These are phyloP conservation scores for Corchorus capsularis DNA, from an alignment of 345 rosid species.

Conservation along the genomic window DNA sequence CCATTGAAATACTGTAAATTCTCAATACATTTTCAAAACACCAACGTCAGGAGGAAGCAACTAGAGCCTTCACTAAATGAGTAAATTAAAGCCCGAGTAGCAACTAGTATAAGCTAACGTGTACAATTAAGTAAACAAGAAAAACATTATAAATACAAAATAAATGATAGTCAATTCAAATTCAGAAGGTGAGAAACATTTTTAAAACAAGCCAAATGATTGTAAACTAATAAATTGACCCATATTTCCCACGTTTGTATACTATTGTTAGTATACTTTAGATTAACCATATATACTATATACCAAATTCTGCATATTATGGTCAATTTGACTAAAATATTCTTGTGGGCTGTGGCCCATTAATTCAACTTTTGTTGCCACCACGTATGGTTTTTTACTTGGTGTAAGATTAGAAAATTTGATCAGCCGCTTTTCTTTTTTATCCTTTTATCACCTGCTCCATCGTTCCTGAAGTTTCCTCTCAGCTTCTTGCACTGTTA, in stretches of 20 bases:
- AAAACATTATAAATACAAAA: no score
- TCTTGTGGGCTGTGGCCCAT: neutral
- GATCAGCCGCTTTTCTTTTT: neutral
- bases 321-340: neutral
- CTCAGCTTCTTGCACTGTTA: conserved; percentile 44
- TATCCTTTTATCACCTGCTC: neutral
- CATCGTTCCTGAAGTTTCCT: conserved; percentile 26
- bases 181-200: neutral
- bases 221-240: neutral
- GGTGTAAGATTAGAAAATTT: neutral
- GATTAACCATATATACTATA: no score
- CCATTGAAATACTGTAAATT: no score
- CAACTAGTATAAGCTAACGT: no score
- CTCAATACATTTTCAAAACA: no score
- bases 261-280: neutral
- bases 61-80: no score
- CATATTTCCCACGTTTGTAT: neutral
- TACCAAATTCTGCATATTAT: neutral
- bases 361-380: neutral
- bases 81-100: no score
- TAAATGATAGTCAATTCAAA: neutral
- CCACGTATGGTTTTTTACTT: neutral
- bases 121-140: no score
- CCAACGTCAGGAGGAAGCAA: no score
- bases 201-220: neutral